These are phyloP conservation scores for Spergularia marina DNA, from an alignment of 148 eudicot species.

Conservation along the genomic window DNA sequence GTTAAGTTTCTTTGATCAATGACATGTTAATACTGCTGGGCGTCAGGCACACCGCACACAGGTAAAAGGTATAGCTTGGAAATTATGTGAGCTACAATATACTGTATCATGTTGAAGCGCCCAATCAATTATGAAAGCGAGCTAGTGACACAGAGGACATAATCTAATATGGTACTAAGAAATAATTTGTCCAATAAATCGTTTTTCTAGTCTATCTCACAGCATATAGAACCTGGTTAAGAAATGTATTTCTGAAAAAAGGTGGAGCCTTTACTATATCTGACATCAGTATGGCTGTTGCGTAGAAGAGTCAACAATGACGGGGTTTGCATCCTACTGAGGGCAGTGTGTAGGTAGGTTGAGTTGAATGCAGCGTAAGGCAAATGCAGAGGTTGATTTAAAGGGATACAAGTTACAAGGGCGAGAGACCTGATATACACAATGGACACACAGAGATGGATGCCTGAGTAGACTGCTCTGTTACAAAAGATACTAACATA, in stretches of 20 bases:
- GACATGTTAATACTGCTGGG: background rate
- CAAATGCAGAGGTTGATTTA: background rate
- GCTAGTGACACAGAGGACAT: background rate
- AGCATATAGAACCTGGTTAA: background rate
- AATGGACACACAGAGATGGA: too few relatives aligned
- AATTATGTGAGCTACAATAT: background rate
- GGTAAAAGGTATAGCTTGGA: background rate
- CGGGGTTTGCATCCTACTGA: too few relatives aligned
- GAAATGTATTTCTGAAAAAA: background rate
- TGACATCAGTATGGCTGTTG: background rate
- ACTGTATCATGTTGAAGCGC: background rate
- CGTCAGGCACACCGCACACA: conserved; percentile 1
- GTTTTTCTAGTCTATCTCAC: background rate
- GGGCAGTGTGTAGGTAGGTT: background rate
- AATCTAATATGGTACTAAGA: background rate
- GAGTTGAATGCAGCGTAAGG: background rate
- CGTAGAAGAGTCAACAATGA: background rate
- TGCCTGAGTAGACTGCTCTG: too few relatives aligned
- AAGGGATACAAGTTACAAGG: background rate
- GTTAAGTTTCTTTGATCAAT: too few relatives aligned
- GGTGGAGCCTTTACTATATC: background rate
- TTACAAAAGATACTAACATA: background rate
- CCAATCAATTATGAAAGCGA: background rate
- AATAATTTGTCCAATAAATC: background rate
- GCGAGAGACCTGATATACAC: background rate